Conservation (phyloP, 371 early-diverging fungal genomes). For the Mortierella sp. region DNA sequence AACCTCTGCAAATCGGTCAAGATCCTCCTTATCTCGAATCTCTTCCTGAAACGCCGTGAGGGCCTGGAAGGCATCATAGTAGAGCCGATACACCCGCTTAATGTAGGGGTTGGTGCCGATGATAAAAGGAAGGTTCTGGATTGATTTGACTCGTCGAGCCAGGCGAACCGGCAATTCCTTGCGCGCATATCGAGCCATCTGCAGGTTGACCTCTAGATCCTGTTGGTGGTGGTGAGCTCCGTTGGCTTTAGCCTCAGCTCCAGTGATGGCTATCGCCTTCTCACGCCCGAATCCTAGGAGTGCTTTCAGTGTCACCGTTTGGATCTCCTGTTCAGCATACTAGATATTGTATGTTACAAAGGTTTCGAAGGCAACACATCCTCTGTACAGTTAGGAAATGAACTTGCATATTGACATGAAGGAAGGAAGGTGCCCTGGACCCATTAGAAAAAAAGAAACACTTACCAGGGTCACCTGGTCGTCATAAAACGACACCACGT, state of each 20-base stretch:
- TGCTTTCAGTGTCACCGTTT: constrained; percentile 85
- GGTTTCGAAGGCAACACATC: background rate
- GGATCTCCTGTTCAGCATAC: constrained; percentile 74
- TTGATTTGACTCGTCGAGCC: constrained; percentile 85
- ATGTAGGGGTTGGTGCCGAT: constrained; percentile 94
- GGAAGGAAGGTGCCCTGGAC: background rate
- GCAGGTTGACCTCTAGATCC: constrained; percentile 55
- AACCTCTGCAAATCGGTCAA: constrained; percentile 71
- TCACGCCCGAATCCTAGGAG: constrained; percentile 81
- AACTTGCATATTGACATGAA: background rate
- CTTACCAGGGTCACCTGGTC: constrained; percentile 10
- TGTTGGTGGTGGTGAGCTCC: constrained; percentile 12
- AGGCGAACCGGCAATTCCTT: constrained; percentile 86
- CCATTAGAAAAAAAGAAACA: background rate
- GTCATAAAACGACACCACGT: constrained; percentile 2
- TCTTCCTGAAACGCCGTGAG: constrained; percentile 68
- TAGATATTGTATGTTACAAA: constrained; percentile 9
- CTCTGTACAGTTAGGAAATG: too few species aligned
- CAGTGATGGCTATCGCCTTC: background rate
- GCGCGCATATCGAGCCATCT: constrained; percentile 77
- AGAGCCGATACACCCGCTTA: constrained; percentile 81
- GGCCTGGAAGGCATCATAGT: constrained; percentile 84
- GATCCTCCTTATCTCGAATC: constrained; percentile 61
- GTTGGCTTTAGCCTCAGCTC: background rate
- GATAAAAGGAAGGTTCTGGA: constrained; percentile 90